Conservation (phyloP, 495 filamentous ascomycete genomes). For the Diplogelasinospora grovesii region DNA sequence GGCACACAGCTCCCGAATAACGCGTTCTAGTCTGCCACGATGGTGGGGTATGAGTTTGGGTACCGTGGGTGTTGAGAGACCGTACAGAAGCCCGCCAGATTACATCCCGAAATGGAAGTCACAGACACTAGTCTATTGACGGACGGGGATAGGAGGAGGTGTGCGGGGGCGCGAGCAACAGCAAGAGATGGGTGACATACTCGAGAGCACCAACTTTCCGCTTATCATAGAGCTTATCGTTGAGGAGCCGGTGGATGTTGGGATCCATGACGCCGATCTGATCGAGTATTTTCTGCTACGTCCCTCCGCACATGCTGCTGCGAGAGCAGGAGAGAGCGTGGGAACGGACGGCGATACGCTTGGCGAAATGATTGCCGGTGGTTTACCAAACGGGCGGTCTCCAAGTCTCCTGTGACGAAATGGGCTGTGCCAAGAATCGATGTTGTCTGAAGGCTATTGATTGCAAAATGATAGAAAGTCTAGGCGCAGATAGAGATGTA, state of each 20-base stretch:
- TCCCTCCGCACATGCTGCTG: neutral
- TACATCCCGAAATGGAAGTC: too few species aligned
- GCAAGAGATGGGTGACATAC: constrained; percentile 47
- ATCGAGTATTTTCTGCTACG: neutral
- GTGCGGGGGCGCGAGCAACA: neutral
- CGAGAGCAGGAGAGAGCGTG: neutral
- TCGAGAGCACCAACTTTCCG: constrained; percentile 94
- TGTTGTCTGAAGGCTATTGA: too few species aligned
- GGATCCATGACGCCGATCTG: constrained; percentile 76
- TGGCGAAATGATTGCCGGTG: too few species aligned
- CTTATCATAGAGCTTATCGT: constrained; percentile 98
- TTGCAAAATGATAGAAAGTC: too few species aligned
- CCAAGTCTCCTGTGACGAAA: too few species aligned
- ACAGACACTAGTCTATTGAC: too few species aligned
- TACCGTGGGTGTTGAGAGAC: constrained; percentile 2
- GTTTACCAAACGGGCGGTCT: too few species aligned
- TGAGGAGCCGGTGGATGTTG: constrained; percentile 81
- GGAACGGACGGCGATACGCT: too few species aligned
- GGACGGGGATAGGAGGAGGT: neutral
- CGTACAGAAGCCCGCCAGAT: too few species aligned
- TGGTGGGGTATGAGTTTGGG: neutral
- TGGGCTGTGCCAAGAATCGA: too few species aligned
- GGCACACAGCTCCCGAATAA: constrained; percentile 78
- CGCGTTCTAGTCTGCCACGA: constrained; percentile 56
- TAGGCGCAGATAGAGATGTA: too few species aligned